These are phyloP conservation scores for Tritrichomonas foetus DNA, from an alignment of 208 protist species.

Conservation along the genomic window DNA sequence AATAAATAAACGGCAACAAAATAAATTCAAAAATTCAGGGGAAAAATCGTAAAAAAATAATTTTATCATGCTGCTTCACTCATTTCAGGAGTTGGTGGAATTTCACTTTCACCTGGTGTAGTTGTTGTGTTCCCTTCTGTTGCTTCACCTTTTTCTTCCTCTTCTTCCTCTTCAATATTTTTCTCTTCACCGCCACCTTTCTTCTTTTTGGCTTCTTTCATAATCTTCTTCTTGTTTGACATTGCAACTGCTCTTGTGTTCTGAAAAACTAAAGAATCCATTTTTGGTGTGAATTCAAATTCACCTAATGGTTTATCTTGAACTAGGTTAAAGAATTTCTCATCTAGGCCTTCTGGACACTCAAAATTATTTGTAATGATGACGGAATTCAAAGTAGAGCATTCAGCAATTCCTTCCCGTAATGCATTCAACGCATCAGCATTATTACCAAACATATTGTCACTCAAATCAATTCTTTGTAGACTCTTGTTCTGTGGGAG, in stretches of 20 bases:
- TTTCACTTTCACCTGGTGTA: too few relatives aligned
- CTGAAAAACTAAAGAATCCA: background rate
- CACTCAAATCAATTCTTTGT: background rate
- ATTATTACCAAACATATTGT: background rate
- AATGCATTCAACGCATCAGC: background rate
- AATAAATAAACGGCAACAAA: too few relatives aligned
- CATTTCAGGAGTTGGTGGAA: too few relatives aligned
- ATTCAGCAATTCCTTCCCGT: background rate
- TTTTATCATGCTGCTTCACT: too few relatives aligned
- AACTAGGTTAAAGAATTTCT: background rate
- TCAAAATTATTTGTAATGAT: background rate
- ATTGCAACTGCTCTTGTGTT: slow-evolving; percentile 7
- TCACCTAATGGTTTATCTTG: background rate
- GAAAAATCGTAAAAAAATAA: too few relatives aligned
- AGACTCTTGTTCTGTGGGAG: background rate
- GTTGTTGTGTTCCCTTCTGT: too few relatives aligned
- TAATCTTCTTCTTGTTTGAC: background rate
- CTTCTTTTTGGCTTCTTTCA: background rate
- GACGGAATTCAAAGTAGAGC: background rate
- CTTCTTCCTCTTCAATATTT: background rate
- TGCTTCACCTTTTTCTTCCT: background rate
- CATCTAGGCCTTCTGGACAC: background rate
- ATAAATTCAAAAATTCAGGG: too few relatives aligned
- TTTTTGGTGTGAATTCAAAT: background rate
- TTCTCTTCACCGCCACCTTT: background rate